Base-by-base conservation (phyloP, 176 grass and related monocot genomes). In the Stipa capillata region DNA sequence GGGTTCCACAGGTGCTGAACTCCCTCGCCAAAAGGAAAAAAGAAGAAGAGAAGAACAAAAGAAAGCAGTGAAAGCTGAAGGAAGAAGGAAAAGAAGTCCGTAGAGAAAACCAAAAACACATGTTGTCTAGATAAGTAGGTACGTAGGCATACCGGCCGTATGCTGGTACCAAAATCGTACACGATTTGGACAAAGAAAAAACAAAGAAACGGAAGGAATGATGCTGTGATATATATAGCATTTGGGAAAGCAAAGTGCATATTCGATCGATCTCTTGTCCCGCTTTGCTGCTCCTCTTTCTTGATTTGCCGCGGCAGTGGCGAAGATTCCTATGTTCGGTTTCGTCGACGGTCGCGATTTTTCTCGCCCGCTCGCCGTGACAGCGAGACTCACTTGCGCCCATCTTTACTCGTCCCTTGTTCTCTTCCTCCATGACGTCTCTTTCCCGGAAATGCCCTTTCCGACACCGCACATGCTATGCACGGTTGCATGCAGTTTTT, bases 301-400 rank as follows among this genome's bases (percentile, higher is more conserved):
- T 67, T 37, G 24, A 8, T 64, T 83, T 51, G 15, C 20, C 4
- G 25, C 28, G 47, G 8, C 69, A 10, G 54, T 18, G 80, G 81
- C 86, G 86, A 74, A 83, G 86, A 83, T 53, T 14, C 39, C 86
- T 36, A 88, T 55, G 86, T 43, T 33, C 50, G 28, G 48, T 4
- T 16, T 1, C 16, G 37, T 29, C 48, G 18, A 21, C 47, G 49
- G 52, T 45, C 8, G 28, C 57, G 37, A 18, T 54, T 62, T 54
- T 49, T 25, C 28, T 37, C 47, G 60, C 50, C 73, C 61, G 72
- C 73, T 37, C 40, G 29, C 10, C 4, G 65, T 9, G 65, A 67
- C 64, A 20, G 13, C 25, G 55, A 58, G 63, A 69, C 72, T 42
- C 61, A 6, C 14, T 4, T 7, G 14, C 33, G 36, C 63, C 64